These are phyloP conservation scores for Caryocar brasiliense DNA, from an alignment of 441 rosid species.

Conservation along the genomic window DNA sequence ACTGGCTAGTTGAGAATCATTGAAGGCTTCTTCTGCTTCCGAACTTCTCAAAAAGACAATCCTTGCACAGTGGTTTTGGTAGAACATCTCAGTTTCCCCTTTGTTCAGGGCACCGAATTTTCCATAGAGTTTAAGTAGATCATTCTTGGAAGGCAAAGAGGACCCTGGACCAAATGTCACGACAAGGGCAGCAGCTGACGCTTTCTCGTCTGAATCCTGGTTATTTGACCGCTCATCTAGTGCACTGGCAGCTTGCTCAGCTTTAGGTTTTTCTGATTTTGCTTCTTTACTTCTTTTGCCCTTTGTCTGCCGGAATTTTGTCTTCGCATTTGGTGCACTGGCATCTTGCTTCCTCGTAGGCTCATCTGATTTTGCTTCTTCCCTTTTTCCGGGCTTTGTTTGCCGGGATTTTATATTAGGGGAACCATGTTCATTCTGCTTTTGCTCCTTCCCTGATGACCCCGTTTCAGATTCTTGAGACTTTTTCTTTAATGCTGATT, in stretches of 20 bases:
- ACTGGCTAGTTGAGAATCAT: slow-evolving; percentile 30
- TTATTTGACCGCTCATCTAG: slow-evolving; percentile 18
- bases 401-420: slow-evolving; percentile 7
- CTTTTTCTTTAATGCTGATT: slow-evolving; percentile 29
- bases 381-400: slow-evolving; percentile 8
- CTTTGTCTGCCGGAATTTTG: background rate
- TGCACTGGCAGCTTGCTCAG: slow-evolving; percentile 19
- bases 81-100: slow-evolving; percentile 35
- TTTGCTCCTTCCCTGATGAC: slow-evolving; percentile 7
- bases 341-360: slow-evolving; percentile 9
- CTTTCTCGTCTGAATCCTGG: slow-evolving; percentile 13
- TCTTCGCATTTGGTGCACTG: slow-evolving; percentile 10
- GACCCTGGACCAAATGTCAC: slow-evolving; percentile 59
- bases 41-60: slow-evolving; percentile 38
- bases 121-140: slow-evolving; percentile 38
- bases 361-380: slow-evolving; percentile 5
- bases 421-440: slow-evolving; percentile 11
- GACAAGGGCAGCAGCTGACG: slow-evolving; percentile 31
- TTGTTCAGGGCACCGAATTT: slow-evolving; percentile 47
- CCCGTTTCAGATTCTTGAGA: slow-evolving; percentile 14
- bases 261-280: slow-evolving; percentile 16
- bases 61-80: slow-evolving; percentile 27
- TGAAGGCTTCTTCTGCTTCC: slow-evolving; percentile 61
- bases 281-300: slow-evolving; percentile 11
- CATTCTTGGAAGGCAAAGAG: slow-evolving; percentile 52